Evolutionary conservation across 345 rosid genomes (phyloP).

Genomic region (Heritiera littoralis): DNA sequence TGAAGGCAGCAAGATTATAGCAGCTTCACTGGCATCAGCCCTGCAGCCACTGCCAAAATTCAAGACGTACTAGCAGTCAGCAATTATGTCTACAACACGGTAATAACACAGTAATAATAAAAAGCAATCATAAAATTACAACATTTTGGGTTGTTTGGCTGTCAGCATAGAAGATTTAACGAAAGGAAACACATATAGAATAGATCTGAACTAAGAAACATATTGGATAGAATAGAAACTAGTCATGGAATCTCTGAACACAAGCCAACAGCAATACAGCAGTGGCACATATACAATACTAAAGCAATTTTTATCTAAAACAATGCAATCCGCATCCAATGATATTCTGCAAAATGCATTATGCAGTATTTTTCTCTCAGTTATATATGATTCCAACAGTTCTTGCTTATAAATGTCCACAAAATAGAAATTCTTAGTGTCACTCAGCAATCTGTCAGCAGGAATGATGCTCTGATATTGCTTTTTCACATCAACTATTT

Average conservation of each 20-base stretch:
- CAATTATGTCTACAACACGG: background rate
- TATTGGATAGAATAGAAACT: no score
- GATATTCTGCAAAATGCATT: constrained; percentile 8
- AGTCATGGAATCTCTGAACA: background rate
- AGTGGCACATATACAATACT: background rate
- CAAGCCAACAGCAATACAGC: background rate
- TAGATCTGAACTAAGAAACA: no score
- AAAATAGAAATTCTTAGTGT: background rate
- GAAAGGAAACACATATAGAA: background rate
- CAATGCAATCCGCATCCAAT: background rate
- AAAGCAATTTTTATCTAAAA: background rate
- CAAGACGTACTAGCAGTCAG: constrained; percentile 34
- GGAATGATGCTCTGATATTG: background rate
- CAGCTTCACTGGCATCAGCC: constrained; percentile 95
- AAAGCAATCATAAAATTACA: background rate
- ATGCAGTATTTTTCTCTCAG: background rate
- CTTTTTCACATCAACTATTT: background rate
- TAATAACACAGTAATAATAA: background rate
- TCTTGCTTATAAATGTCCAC: background rate
- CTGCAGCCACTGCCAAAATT: constrained; percentile 79
- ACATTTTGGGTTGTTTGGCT: background rate
- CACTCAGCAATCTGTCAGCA: background rate
- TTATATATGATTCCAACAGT: background rate
- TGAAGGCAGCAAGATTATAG: constrained; percentile 80
- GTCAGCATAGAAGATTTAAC: background rate